Base-by-base conservation (phyloP, 2,329 filamentous ascomycete genomes). In the Penicillium sp. region DNA sequence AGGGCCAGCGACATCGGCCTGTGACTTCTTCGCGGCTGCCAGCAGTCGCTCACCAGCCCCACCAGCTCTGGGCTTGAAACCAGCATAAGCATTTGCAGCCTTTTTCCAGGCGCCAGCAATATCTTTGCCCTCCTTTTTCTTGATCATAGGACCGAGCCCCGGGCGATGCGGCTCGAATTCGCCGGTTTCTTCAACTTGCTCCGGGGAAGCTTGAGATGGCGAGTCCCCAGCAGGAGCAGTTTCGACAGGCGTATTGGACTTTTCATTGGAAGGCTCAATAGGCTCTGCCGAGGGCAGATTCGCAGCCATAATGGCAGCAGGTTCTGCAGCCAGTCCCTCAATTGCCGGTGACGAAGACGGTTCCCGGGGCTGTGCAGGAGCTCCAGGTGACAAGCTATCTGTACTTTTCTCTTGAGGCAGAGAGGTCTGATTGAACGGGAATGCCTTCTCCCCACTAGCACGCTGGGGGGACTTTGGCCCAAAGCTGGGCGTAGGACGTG, bases 121-220 rank as follows among this genome's bases (percentile, higher is more conserved):
- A 49, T 93, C 68, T n/a, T 76, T 78, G 54, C 79, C 82, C 1
- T 82, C 84, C 64, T 87, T 88, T 55, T 84, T 81, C 69, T 88
- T 91, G 61, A 96, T 85, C 90, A 95, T 95, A 2, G 89, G 88
- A 0, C 88, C 88, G 6, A 95, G 77, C 1, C 88, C 89, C 17
- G 88, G 88, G n/a, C 87, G 75, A 57, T 77, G 74, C 28, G 69
- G 67, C 39, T 77, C 76, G 26, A 69, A 67, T 40, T 77, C 76
- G 26, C 78, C 77, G 68, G 60, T 72, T 68, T 69, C 75, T 76
- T 65, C 69, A 10, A 69, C 53, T 13, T 60, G 52, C 15, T 54
- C 56, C 3, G 55, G 42, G 13, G 57, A 43, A 44, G 52, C 53
- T n/a, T 51, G 17, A n/a, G 34, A 41, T 3, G 57, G 52, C 12